Evolutionary conservation across 495 filamentous ascomycete species (phyloP).

Genomic region (Penicillium odoratum): DNA sequence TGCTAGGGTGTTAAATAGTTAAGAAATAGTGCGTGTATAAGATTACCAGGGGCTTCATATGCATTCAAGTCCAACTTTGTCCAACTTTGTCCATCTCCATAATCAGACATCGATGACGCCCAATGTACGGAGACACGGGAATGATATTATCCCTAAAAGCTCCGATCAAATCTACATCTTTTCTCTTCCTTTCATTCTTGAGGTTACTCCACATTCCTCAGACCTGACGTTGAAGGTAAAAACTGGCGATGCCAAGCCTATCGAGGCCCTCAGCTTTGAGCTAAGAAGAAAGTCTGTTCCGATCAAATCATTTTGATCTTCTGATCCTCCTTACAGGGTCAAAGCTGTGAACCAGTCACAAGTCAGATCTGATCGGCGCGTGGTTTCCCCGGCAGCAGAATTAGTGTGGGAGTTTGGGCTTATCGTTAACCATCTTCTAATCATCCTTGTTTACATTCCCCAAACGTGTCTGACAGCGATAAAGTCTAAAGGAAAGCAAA

Average conservation of each 20-base stretch:
- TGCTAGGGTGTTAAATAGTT: neutral
- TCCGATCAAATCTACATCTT: neutral
- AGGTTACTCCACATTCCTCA: neutral
- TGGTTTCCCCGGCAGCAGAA: slow-evolving; percentile 34
- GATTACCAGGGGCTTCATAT: neutral
- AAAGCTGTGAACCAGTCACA: neutral
- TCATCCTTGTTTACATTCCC: slow-evolving; percentile 23
- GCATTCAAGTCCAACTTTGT: neutral
- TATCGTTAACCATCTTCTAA: slow-evolving; percentile 16
- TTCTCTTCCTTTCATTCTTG: neutral
- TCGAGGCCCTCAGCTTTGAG: slow-evolving; percentile 6
- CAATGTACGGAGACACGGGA: slow-evolving; percentile 10
- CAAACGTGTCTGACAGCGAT: slow-evolving; percentile 5
- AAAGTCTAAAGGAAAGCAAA: slow-evolving; percentile 17
- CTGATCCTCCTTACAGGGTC: neutral
- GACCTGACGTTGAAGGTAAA: neutral
- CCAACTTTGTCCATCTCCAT: slow-evolving; percentile 2
- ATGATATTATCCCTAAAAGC: neutral
- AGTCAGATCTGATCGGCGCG: slow-evolving; percentile 17
- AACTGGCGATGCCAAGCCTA: slow-evolving; percentile 19
- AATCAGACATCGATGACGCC: slow-evolving; percentile 10
- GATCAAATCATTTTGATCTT: neutral
- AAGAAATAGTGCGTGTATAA: neutral
- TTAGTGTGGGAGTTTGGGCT: slow-evolving; percentile 9
- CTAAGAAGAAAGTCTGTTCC: neutral